Conservation (phyloP, 176 grass and related monocot genomes). For the Carex scoparia region DNA sequence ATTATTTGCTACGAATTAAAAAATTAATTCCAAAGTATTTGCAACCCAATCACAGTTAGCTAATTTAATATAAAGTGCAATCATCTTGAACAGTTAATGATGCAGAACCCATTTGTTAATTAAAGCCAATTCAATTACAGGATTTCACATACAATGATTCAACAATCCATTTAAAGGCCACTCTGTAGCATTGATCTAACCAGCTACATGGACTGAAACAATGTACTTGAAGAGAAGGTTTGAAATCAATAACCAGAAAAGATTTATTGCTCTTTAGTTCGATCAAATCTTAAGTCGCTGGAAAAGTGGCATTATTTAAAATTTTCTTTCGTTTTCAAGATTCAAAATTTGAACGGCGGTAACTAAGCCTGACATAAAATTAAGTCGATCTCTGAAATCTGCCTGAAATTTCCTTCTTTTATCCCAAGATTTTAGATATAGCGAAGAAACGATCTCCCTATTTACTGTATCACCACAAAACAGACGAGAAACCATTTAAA, state of each 20-base stretch:
- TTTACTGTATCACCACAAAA: not conserved
- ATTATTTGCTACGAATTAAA: not conserved
- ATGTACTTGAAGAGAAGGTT: not conserved
- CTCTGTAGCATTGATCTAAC: not conserved
- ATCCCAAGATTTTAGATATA: not conserved
- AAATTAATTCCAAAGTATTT: not conserved
- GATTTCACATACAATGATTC: not conserved
- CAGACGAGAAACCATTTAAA: not conserved
- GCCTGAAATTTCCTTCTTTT: not conserved
- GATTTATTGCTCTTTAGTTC: not conserved
- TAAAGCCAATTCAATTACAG: not conserved
- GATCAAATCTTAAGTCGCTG: not conserved
- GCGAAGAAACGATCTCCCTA: not conserved
- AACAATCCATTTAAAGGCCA: not conserved
- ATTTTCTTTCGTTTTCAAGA: not conserved
- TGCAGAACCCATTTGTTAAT: not conserved
- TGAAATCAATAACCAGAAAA: not conserved
- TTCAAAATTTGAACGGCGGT: not conserved
- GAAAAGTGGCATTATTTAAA: constrained; percentile 4
- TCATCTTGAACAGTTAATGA: not conserved
- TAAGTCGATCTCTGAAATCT: not conserved
- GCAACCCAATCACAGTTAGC: not conserved
- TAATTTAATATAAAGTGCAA: not conserved
- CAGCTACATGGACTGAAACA: not conserved
- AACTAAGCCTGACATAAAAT: not conserved